Evolutionary conservation across 495 filamentous ascomycete genomes (phyloP).

Genomic region (Letharia columbiana): DNA sequence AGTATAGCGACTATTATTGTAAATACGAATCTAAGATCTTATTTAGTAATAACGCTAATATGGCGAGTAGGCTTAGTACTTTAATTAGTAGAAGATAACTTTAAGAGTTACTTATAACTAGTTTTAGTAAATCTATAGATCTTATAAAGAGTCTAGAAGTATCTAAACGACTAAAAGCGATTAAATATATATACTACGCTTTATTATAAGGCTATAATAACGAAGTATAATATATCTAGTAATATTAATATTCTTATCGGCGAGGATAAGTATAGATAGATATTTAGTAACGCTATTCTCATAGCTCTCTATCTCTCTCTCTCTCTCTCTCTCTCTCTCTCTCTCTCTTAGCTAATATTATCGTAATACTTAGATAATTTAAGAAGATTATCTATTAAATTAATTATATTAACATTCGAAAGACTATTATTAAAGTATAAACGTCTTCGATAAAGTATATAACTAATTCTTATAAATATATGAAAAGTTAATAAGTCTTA

Average conservation of each 20-base stretch:
- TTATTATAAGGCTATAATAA: not conserved
- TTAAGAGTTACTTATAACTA: too few relatives aligned
- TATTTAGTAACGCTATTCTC: not conserved
- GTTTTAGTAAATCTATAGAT: too few relatives aligned
- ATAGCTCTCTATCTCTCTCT: too few relatives aligned
- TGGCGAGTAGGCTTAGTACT: too few relatives aligned
- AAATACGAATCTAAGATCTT: not conserved
- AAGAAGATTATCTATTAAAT: not conserved
- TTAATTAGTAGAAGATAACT: too few relatives aligned
- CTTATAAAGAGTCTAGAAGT: not conserved
- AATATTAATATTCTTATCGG: not conserved
- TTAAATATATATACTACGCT: not conserved
- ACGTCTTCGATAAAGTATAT: not conserved
- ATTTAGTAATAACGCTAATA: too few relatives aligned
- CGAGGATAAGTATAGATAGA: not conserved
- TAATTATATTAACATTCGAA: not conserved
- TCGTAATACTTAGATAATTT: not conserved
- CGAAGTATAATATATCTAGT: not conserved
- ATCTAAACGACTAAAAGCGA: not conserved
- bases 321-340: too few relatives aligned
- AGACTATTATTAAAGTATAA: not conserved
- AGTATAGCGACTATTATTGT: too few relatives aligned
- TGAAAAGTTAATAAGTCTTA: not conserved
- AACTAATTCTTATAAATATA: not conserved
- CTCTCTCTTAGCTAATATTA: too few relatives aligned